Evolutionary conservation across 2,329 filamentous ascomycete genomes (phyloP), one percentile per base, ranked within the genome.

Genomic region (Chrysoporthe puriensis): DNA sequence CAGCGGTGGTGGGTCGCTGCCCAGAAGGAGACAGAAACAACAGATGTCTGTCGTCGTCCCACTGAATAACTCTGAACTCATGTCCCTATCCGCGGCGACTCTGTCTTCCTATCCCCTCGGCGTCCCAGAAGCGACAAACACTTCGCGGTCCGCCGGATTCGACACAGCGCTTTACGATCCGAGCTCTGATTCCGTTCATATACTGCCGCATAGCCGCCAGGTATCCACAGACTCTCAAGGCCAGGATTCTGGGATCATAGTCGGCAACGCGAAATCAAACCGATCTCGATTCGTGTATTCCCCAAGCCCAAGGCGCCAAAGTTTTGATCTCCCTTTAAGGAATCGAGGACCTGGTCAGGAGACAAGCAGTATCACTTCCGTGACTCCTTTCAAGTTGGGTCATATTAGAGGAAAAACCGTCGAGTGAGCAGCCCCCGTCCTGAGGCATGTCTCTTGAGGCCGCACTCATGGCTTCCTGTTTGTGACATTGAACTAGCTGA

Each of bases 111-210:
- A 60, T 43, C 63, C 68, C 61, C 44, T 40, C 32, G 63, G 21
- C n/a, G 63, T 54, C 26, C 62, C 66, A 42, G 66, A 48, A 36
- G n/a, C 59, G 32, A 54, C 66, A 50, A 48, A 61, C 26, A 61
- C 59, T 44, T 60, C 56, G 48, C 57, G 21, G 42, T 70, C 67
- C 11, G 63, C 67, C 6, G 67, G 65, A 1, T 68, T 68, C 61
- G 63, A 66, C 21, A 62, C 63, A 6, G 68, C 66, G 5, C 62
- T 68, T 26, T 70, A 70, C 59, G 66, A 70, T n/a, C 66, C 59
- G 7, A 21, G n/a, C 18, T 63, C 66, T 56, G 68, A 68, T 36
- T 61, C 66, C 1, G 21, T 67, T 48, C 59, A 58, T 46, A 64
- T 58, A 42, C 64, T 66, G 40, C 56, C 66, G 9, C 60, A 56